Base-by-base conservation (phyloP, 495 filamentous ascomycete species). In the Bacidia gigantensis region DNA sequence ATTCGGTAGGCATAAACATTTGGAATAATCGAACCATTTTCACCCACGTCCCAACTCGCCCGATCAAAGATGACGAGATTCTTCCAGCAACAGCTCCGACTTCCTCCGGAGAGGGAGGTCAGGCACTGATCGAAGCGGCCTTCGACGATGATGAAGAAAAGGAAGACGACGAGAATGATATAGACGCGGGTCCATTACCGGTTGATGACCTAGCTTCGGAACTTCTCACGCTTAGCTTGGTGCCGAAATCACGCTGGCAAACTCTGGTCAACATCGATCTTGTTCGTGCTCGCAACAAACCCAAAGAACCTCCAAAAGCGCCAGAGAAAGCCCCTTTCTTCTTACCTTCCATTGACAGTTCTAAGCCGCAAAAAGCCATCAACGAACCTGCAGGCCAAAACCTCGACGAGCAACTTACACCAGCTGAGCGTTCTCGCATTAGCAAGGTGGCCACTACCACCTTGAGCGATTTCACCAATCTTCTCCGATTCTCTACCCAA, bases 251-350 rank as follows among this genome's bases (percentile, higher is more conserved):
- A 55, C 79, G 82, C 58, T 97, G 93, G 93, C 93, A 97, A 66
- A 92, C 84, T 5, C 70, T 99, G 11, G 69, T 97, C 50, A 83
- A 97, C 59, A 76, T 99, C 3, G 89, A 97, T 60, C 67, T 84
- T 39, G 92, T 99, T 64, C 46, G 77, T 70, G 70, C 84, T 67
- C 87, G 92, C 49, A 99, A 99, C 68, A 95, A 89, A 66, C 93
- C 92, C 3, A 89, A 80, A 57, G 86, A 94, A 67, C 75, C 88
- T 0, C 88, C 89, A 23, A 95, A 97, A 70, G 75, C 79, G 2
- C 92, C 93, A 2, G 84, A 95, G 62, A 95, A 92, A 61, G 89
- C 92, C 0, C 92, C 92, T 1, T 99, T 99, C 69, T 99, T 97
- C 71, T 72, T 99, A 12, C 86, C 89, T 11, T 83, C 86, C 1